A percentile compares a stretch with the other conserved stretches of the same genome.
Evolutionary conservation across 1,284 basidiomycete species (phyloP).

Genomic region (Ustilago nuda): DNA sequence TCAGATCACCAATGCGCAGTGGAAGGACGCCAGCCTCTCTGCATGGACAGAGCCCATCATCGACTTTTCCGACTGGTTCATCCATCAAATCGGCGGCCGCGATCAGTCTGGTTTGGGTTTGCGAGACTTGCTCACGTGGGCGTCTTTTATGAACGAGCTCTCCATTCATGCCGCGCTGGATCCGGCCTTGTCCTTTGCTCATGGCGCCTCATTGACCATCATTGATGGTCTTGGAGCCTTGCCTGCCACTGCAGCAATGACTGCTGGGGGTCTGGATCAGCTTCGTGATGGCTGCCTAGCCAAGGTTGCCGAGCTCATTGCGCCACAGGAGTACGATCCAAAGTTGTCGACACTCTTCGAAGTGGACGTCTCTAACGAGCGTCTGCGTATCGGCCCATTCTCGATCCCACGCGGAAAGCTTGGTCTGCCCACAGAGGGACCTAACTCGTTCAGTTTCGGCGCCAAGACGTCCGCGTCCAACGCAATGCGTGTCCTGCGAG

Average conservation of each 20-base stretch:
- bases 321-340: slow-evolving; percentile 40
- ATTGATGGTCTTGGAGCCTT: slow-evolving; percentile 70
- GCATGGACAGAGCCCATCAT: slow-evolving; percentile 78
- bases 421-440: slow-evolving; percentile 56
- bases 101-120: slow-evolving; percentile 73
- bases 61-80: slow-evolving; percentile 86
- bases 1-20: slow-evolving; percentile 82
- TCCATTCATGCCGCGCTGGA: slow-evolving; percentile 64
- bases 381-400: slow-evolving; percentile 81
- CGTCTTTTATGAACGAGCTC: slow-evolving; percentile 82
- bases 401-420: slow-evolving; percentile 75
- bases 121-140: slow-evolving; percentile 94
- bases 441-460: slow-evolving; percentile 78
- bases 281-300: slow-evolving; percentile 73
- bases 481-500: slow-evolving; percentile 87
- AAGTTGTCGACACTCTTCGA: slow-evolving; percentile 71
- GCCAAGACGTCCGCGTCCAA: slow-evolving; percentile 91
- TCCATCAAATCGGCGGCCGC: slow-evolving; percentile 76
- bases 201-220: slow-evolving; percentile 70
- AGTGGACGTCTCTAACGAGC: slow-evolving; percentile 60
- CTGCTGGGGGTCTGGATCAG: slow-evolving; percentile 76
- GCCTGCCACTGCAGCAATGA: slow-evolving; percentile 66
- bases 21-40: slow-evolving; percentile 75
- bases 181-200: slow-evolving; percentile 66
- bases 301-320: slow-evolving; percentile 70